These are phyloP conservation scores for Oryza glumipatula DNA, from an alignment of 176 grass and related monocot genomes.

Conservation along the genomic window DNA sequence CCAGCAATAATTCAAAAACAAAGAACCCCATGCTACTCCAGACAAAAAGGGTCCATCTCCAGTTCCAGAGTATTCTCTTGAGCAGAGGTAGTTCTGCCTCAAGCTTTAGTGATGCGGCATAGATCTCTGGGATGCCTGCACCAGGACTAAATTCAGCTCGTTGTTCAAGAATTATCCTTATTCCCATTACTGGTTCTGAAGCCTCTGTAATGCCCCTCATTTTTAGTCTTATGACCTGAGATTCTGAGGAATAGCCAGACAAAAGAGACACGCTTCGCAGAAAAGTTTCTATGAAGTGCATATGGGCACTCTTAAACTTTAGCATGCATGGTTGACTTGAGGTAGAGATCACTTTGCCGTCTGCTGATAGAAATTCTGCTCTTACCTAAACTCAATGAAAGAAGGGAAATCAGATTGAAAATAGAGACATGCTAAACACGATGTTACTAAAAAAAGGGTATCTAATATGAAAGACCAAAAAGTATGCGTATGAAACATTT, in stretches of 20 bases:
- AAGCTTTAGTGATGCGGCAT: conserved; percentile 63
- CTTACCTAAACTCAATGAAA: conserved; percentile 60
- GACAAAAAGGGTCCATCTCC: conserved; percentile 90
- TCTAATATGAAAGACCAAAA: neutral
- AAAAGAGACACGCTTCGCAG: conserved; percentile 67
- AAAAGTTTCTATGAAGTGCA: conserved; percentile 86
- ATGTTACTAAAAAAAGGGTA: neutral
- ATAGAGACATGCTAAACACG: neutral
- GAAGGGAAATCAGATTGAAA: conserved; percentile 9
- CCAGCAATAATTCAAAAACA: conserved; percentile 59
- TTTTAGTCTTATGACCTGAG: conserved; percentile 73
- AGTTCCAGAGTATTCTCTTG: conserved; percentile 83
- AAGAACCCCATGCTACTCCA: conserved; percentile 86
- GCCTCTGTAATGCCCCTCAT: conserved; percentile 67
- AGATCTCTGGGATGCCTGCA: conserved; percentile 88
- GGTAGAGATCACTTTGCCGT: conserved; percentile 54
- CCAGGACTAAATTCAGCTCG: conserved; percentile 72
- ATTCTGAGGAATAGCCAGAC: conserved; percentile 81
- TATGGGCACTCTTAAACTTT: conserved; percentile 88
- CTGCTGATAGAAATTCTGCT: conserved; percentile 66
- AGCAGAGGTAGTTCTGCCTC: conserved; percentile 81
- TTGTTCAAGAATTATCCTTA: conserved; percentile 78
- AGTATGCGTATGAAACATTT: neutral
- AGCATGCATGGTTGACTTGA: conserved; percentile 87
- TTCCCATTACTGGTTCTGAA: conserved; percentile 56